These are phyloP conservation scores for Fusarium mangiferae DNA, from an alignment of 2,329 filamentous ascomycete species.

Conservation along the genomic window DNA sequence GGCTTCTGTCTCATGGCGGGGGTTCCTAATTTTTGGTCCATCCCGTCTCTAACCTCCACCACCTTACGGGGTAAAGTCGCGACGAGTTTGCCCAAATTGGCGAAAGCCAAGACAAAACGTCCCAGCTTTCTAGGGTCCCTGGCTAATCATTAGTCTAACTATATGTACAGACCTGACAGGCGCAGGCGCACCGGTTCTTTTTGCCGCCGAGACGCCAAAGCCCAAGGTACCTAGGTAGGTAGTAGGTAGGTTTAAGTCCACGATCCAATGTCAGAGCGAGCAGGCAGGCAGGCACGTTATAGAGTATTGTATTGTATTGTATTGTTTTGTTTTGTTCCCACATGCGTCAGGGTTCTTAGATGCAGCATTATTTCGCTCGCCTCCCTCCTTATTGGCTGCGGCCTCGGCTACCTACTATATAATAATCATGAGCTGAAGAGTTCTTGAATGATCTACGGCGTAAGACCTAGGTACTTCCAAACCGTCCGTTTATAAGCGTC, in stretches of 20 bases:
- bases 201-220: conserved; percentile 34
- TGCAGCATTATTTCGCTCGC: background rate
- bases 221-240: background rate
- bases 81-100: conserved; percentile 38
- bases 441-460: conserved; percentile 57
- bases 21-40: conserved; percentile 3
- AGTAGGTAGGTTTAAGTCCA: background rate
- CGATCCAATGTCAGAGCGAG: background rate
- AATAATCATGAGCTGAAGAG: background rate
- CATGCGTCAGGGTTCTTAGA: background rate
- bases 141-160: conserved; percentile 1
- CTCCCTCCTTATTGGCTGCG: conserved; percentile 1
- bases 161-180: conserved; percentile 27
- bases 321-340: background rate
- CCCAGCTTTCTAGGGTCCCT: conserved; percentile 33
- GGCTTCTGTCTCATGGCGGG: background rate
- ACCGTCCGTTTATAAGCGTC: background rate
- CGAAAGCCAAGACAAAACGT: conserved; percentile 25
- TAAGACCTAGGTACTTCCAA: conserved; percentile 43
- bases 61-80: conserved; percentile 24
- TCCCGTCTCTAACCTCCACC: conserved; percentile 1
- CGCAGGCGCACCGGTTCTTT: conserved; percentile 29
- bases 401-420: background rate
- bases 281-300: background rate
- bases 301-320: background rate